Evolutionary conservation across 2,329 filamentous ascomycete genomes (phyloP).

Genomic region (Chaetomiaceae sp.): DNA sequence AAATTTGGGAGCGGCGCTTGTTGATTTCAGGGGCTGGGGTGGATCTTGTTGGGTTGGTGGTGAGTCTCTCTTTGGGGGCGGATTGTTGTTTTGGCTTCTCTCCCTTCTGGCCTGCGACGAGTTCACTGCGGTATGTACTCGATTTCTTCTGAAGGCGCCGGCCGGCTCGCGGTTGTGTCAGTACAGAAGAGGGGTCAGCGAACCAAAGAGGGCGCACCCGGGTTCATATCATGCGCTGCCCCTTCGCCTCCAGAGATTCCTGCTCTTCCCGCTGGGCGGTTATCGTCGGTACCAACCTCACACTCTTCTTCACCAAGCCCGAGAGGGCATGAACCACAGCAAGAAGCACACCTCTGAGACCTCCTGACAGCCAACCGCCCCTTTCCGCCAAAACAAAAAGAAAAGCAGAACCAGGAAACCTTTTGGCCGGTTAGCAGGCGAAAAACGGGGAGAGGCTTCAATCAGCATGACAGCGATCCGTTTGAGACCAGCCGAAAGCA

Average conservation of each 20-base stretch:
- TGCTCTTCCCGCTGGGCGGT: neutral
- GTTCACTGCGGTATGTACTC: no score
- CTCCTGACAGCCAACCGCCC: neutral
- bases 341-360: neutral
- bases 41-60: no score
- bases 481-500: neutral
- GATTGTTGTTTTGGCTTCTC: no score
- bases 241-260: neutral
- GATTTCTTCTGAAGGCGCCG: no score
- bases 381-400: no score
- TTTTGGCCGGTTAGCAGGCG: neutral
- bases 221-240: neutral
- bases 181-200: neutral
- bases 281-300: no score
- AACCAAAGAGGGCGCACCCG: neutral
- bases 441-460: neutral
- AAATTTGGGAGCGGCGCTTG: neutral
- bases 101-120: no score
- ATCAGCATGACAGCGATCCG: neutral
- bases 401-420: neutral
- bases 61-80: no score
- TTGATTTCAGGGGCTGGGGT: slow-evolving; percentile 2
- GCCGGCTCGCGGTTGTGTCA: no score
- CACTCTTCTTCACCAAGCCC: no score
- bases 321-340: neutral